Conservation (phyloP, 2,329 filamentous ascomycete species). For the Colletotrichum caudatum region DNA sequence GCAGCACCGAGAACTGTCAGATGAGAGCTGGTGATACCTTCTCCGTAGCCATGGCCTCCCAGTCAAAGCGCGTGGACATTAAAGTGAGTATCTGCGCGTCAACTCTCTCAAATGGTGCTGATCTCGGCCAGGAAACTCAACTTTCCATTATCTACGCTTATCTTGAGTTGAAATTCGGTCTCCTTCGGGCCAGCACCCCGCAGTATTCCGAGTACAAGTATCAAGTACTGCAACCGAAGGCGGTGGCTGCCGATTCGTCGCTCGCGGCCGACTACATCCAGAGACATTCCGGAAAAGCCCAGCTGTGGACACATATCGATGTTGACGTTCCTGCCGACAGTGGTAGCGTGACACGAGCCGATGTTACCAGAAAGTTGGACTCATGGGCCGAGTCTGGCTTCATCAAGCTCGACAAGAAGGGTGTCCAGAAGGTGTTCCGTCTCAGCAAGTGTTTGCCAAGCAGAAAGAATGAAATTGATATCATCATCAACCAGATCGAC, state of each 20-base stretch:
- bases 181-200: conserved; percentile 68
- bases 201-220: conserved; percentile 69
- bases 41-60: conserved; percentile 58
- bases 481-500: conserved; percentile 61
- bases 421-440: conserved; percentile 66
- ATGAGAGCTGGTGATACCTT: conserved; percentile 57
- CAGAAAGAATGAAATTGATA: conserved; percentile 55
- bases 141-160: conserved; percentile 65
- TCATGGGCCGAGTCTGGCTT: conserved; percentile 61
- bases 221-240: conserved; percentile 49
- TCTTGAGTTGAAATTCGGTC: conserved; percentile 68
- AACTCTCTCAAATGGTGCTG: neutral
- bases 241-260: conserved; percentile 53
- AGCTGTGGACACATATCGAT: conserved; percentile 61
- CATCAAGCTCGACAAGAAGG: conserved; percentile 64
- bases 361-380: conserved; percentile 67
- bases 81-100: conserved; percentile 53
- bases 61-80: conserved; percentile 66
- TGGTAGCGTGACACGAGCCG: conserved; percentile 54
- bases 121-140: conserved; percentile 18
- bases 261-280: conserved; percentile 59
- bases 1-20: conserved; percentile 51
- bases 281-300: conserved; percentile 53
- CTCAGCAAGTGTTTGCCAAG: conserved; percentile 61
- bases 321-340: conserved; percentile 54